A percentile compares a stretch with the other conserved stretches of the same genome.
Evolutionary conservation across 2,329 filamentous ascomycete genomes (phyloP).

Genomic region (Alternaria longipes): DNA sequence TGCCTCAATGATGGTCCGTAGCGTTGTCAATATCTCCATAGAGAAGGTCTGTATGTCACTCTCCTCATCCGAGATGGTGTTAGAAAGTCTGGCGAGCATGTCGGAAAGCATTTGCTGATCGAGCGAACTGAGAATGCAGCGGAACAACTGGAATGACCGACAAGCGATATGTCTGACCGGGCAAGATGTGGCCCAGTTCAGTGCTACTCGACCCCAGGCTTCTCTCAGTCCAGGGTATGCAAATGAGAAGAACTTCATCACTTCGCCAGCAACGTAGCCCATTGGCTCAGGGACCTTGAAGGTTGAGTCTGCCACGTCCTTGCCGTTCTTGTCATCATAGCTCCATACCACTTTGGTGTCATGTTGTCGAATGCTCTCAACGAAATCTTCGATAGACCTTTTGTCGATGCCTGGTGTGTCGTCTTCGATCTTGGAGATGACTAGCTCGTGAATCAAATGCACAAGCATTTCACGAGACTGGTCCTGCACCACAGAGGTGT

Average conservation of each 20-base stretch:
- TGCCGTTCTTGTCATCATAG: constrained; percentile 92
- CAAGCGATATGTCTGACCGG: constrained; percentile 94
- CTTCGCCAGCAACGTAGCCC: constrained; percentile 81
- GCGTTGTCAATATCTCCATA: constrained; percentile 94
- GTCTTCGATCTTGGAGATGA: constrained; percentile 81
- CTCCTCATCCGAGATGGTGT: constrained; percentile 95
- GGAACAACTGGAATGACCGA: constrained; percentile 95
- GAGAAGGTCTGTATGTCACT: constrained; percentile 94
- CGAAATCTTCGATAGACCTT: constrained; percentile 82
- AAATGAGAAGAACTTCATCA: constrained; percentile 84
- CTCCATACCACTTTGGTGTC: constrained; percentile 88
- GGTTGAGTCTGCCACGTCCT: constrained; percentile 70
- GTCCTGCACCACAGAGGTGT: constrained; percentile 92
- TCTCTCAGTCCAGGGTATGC: constrained; percentile 88
- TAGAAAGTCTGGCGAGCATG: constrained; percentile 93
- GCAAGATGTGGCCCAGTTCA: constrained; percentile 97
- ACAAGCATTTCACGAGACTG: constrained; percentile 98
- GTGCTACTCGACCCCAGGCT: constrained; percentile 86
- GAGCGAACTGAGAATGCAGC: constrained; percentile 88
- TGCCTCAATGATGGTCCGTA: constrained; percentile 90
- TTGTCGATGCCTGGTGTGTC: constrained; percentile 71
- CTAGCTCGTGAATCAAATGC: constrained; percentile 93
- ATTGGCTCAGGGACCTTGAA: constrained; percentile 88
- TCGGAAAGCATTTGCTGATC: constrained; percentile 96
- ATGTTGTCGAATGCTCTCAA: constrained; percentile 85